Base-by-base conservation (phyloP, 2,329 filamentous ascomycete genomes). In the Biscogniauxia marginata region DNA sequence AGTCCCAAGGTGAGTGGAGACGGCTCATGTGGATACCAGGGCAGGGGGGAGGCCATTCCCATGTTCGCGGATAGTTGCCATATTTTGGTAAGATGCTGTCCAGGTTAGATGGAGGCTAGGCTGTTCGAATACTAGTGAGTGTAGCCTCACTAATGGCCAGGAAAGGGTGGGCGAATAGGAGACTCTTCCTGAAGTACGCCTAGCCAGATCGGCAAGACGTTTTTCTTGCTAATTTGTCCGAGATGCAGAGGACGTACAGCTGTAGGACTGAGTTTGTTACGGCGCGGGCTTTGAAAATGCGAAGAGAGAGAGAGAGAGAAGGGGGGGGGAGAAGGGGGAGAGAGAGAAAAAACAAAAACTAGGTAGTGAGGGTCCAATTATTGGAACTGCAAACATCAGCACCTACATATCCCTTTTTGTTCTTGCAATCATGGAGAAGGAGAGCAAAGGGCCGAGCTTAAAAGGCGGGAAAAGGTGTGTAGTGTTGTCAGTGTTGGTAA, bases 41-140 rank as follows among this genome's bases (percentile, higher is more conserved):
- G 21, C 52, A 53, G 25, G 57, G 59, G 57, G 61, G 56, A 58
- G 56, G 55, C 49, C 54, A 62, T 61, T 66, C 61, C 62, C 64
- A 66, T 66, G 63, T 58, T 68, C 66, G 66, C 66, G 61, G 65
- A 68, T 52, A 64, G 49, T 63, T 68, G 65, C 66, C 66, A 52
- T 60, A 50, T 24, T 61, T 48, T 46, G 49, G 51, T 58, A 46
- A 47, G 46, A 55, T 59, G 63, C 65, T 61, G 30, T 39, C 30
- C n/a, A n/a, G 30, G 30, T 39, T 39, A 6, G 13, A 11, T 39
- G 30, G 30, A 39, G 13, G 30, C 30, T 39, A 39, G 30, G 30
- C 30, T 39, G 30, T 39, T 39, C 30, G n/a, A 39, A 39, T 39
- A 39, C 30, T 39, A 39, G 30, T 9, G 30, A 39, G 30, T n/a